Evolutionary conservation across 2,329 filamentous ascomycete genomes (phyloP), one percentile per base, ranked within the genome.

Genomic region (Pseudogymnoascus sp.): DNA sequence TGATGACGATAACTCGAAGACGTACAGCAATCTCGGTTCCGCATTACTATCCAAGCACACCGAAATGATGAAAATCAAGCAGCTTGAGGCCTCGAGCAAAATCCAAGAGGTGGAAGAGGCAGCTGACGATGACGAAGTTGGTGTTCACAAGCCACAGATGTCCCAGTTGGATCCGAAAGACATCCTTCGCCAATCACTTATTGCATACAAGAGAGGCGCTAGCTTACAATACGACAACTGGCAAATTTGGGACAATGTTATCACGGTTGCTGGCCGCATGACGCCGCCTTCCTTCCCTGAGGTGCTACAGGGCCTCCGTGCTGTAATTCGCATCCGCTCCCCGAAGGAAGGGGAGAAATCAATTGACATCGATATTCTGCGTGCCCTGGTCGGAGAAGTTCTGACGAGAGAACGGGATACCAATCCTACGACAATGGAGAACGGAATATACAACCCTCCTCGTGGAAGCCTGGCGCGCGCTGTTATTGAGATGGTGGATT

Each of bases 171-270:
- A 74, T 63, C 74, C 70, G 3, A 69, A 73, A 64, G 73, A 78
- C 43, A 71, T 90, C 61, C 82, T 92, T 1, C 78, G 82, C 0
- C 91, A 96, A 71, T 87, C 94, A 0, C 83, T 99, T 0, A 80
- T 83, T 5, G 93, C 94, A 0, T 91, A 96, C 74, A 94, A 96
- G 72, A 88, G 90, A 66, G 94, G 92, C 8, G 91, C 92, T 0
- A 82, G 84, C 4, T 83, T 96, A 23, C 91, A 95, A 60, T 83
- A 91, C 74, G 87, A 92, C 69, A 93, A 93, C 76, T 90, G 89
- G 82, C 87, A 91, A 68, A 97, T 99, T 73, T 97, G 93, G 93
- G 91, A 96, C 72, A 99, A 99, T 70, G 88, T 97, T 14, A 83
- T 99, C 63, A 94, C 92, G 0, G 87, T 97, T 21, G 89, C 90